Base-by-base conservation (phyloP, 257 asterid species). In the Cinchona pubescens region DNA sequence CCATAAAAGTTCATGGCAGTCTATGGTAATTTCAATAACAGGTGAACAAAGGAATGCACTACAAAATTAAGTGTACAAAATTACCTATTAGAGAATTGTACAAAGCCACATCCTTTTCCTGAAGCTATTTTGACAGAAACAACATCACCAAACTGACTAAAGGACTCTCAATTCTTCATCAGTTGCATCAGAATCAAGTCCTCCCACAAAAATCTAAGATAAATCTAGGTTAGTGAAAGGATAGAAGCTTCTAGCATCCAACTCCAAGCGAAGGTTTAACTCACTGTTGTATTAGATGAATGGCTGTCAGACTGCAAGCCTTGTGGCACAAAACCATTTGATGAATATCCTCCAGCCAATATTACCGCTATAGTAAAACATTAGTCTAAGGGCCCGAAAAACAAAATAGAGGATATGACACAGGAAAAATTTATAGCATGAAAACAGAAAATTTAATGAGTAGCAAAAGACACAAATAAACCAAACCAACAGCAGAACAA, bases 51-150 rank as follows among this genome's bases (percentile, higher is more conserved):
- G 53, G 35, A 63, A 56, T 65, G 30, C 32, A 62, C 37, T 58
- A 40, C 3, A 46, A 37, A 46, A 70, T 53, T 53, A 51, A 70
- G 23, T 21, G 27, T 9, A 25, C 27, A 53, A 74, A 42, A 64
- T 68, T 87, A 92, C 98, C 98, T 85, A 84, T 82, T 86, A 12
- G 78, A 87, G 76, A 87, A 88, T 82, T 95, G 99, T 55, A 95
- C 98, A 79, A 95, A 95, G 65, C 99, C 99, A 51, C 99, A 95
- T 65, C 99, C 97, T 84, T 92, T 95, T 76, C 98, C 98, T 74
- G 87, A 85, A 37, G 99, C 98, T 72, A 95, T 91, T 82, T 95
- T 95, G 69, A 95, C 96, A 59, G 97, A 92, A 76, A 88, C 78
- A 67, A 92, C 91, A 79, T 92, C 97, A 53, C 99, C 99, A 82